Conservation (phyloP, 805 yeast genomes). For the Yarrowia sp. region DNA sequence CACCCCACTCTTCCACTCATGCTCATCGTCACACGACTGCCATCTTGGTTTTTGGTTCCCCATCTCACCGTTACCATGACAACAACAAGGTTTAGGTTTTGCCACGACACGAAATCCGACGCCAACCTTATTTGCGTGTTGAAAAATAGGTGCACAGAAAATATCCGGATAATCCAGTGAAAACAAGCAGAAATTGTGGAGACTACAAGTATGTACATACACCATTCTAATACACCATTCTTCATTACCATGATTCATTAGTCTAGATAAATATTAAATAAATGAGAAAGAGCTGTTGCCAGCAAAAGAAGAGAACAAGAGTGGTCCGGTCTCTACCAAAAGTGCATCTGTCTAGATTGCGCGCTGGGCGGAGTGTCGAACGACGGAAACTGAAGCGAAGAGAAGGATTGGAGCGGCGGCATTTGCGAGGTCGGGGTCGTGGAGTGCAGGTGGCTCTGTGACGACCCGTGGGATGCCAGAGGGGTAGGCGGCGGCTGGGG, state of each 20-base stretch:
- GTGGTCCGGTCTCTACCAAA: background rate
- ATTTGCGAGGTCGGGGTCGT: slow-evolving; percentile 20
- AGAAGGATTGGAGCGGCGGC: slow-evolving; percentile 38
- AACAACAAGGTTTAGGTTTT: slow-evolving; percentile 1
- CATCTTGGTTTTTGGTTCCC: no score
- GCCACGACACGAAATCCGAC: slow-evolving; percentile 35
- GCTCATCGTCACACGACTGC: no score
- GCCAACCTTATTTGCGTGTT: slow-evolving; percentile 16
- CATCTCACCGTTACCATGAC: background rate
- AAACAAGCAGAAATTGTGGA: background rate
- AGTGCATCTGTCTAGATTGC: slow-evolving; percentile 13
- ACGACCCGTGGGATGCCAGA: slow-evolving; percentile 20
- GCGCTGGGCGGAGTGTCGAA: slow-evolving; percentile 16
- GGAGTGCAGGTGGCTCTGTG: background rate
- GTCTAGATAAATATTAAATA: slow-evolving; percentile 39
- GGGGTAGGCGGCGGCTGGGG: slow-evolving; percentile 18
- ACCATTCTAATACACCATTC: background rate
- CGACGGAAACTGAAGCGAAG: slow-evolving; percentile 23
- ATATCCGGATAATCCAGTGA: background rate
- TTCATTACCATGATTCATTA: slow-evolving; percentile 34
- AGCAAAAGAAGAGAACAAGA: background rate
- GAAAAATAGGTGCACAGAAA: no score
- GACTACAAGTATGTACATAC: background rate
- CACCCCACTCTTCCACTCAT: no score
- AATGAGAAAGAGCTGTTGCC: slow-evolving; percentile 10